phyloP scores from a whole-genome alignment of 73 alveolate genomes.

The Paramecium tetraurelia region DNA sequence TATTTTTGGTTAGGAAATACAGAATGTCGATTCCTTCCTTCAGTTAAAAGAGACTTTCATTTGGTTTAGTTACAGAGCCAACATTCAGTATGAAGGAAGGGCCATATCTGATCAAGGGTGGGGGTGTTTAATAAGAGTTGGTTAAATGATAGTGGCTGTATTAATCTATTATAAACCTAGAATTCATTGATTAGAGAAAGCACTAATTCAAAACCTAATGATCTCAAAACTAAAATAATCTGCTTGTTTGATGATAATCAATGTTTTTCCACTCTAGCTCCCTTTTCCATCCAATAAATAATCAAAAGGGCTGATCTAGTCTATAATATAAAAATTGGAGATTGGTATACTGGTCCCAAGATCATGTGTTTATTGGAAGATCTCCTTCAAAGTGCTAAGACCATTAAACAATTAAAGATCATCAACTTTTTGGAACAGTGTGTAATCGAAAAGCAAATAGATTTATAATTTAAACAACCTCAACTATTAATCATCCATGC shows the following conservation, averaged over 20 bases:
- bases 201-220: not conserved
- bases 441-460: not conserved
- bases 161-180: not conserved
- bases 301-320: not conserved
- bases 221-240: not conserved
- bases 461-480: not conserved
- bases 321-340: constrained; percentile 6
- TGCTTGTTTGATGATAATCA: not conserved
- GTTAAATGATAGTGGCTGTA: constrained; percentile 41
- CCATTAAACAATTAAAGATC: not conserved
- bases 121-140: constrained; percentile 47
- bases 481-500: not conserved
- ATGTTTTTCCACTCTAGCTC: not conserved
- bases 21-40: not conserved
- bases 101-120: constrained; percentile 38
- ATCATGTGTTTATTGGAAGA: not conserved
- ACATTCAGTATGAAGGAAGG: not conserved
- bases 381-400: not conserved
- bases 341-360: constrained; percentile 41
- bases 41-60: not conserved
- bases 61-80: constrained; percentile 20
- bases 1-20: constrained; percentile 3
- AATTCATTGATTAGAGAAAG: not conserved
- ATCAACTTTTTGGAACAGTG: not conserved
- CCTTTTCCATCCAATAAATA: not conserved